These are phyloP conservation scores for Ogataea wickerhamii DNA, from an alignment of 805 yeast genomes.

Conservation along the genomic window DNA sequence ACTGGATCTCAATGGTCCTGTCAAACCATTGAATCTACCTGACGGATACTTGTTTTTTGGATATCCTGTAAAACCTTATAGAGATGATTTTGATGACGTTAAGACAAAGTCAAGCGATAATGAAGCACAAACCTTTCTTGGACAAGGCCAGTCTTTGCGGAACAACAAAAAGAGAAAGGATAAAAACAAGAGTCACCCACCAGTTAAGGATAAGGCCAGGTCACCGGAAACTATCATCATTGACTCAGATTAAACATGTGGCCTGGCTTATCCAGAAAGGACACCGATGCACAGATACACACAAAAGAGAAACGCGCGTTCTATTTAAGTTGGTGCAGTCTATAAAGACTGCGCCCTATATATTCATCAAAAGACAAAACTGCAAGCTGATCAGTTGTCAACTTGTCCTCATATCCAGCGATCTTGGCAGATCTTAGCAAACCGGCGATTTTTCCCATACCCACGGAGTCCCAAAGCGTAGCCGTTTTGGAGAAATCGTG, in stretches of 20 bases:
- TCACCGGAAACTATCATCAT: conserved; percentile 82
- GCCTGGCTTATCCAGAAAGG: too few species aligned
- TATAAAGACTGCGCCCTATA: conserved; percentile 18
- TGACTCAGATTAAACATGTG: conserved; percentile 42
- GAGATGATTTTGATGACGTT: conserved; percentile 35
- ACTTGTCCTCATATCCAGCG: conserved; percentile 8
- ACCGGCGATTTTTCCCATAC: conserved; percentile 44
- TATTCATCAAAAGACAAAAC: conserved; percentile 21
- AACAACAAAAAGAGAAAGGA: conserved; percentile 57
- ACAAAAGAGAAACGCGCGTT: too few species aligned
- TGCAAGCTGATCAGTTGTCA: conserved; percentile 1
- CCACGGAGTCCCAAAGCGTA: conserved; percentile 43
- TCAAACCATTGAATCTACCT: conserved; percentile 71
- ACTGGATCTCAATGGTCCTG: conserved; percentile 54
- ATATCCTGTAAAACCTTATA: conserved; percentile 64
- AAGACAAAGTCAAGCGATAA: conserved; percentile 24
- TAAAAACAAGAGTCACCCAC: conserved; percentile 42
- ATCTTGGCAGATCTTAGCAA: conserved; percentile 35
- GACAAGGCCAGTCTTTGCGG: conserved; percentile 75
- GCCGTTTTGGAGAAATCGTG: conserved; percentile 43
- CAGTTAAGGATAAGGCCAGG: conserved; percentile 59
- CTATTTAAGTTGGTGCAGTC: conserved; percentile 5
- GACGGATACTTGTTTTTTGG: conserved; percentile 92
- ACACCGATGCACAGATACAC: too few species aligned
- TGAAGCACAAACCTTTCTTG: conserved; percentile 38